Conservation (phyloP, 2,329 filamentous ascomycete genomes). For the Exophiala sideris region DNA sequence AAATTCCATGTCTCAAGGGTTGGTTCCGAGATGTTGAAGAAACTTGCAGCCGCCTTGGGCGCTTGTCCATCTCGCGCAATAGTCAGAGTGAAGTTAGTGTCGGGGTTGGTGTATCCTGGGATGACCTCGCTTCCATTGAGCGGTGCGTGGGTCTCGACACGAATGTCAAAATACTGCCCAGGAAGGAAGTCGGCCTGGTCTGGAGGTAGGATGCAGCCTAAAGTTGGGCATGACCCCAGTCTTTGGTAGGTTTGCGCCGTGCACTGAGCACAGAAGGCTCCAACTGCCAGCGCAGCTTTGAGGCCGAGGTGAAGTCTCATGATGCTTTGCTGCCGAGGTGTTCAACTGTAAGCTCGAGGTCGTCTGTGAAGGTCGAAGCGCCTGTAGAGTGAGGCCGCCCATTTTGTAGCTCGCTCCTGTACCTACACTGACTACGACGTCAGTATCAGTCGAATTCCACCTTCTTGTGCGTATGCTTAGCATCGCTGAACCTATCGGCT, state of each 20-base stretch:
- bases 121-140: conserved; percentile 79
- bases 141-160: conserved; percentile 76
- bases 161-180: conserved; percentile 79
- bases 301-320: conserved; percentile 14
- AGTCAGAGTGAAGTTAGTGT: conserved; percentile 72
- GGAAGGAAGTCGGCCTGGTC: conserved; percentile 75
- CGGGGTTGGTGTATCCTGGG: conserved; percentile 64
- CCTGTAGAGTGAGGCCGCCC: neutral
- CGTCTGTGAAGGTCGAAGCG: neutral
- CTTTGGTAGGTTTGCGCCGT: conserved; percentile 55
- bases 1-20: conserved; percentile 78
- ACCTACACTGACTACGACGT: neutral
- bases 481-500: neutral
- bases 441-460: neutral
- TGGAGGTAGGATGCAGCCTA: conserved; percentile 58
- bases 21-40: conserved; percentile 68
- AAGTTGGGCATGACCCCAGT: conserved; percentile 53
- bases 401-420: conserved; percentile 18
- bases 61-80: conserved; percentile 56
- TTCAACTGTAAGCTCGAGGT: neutral
- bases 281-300: conserved; percentile 16
- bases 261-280: conserved; percentile 19
- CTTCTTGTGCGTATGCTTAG: neutral
- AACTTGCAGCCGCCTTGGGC: conserved; percentile 57
- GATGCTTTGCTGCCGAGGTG: neutral